Evolutionary conservation across 495 filamentous ascomycete genomes (phyloP), one percentile per base, ranked within the genome.

Genomic region (Cercophora samala): DNA sequence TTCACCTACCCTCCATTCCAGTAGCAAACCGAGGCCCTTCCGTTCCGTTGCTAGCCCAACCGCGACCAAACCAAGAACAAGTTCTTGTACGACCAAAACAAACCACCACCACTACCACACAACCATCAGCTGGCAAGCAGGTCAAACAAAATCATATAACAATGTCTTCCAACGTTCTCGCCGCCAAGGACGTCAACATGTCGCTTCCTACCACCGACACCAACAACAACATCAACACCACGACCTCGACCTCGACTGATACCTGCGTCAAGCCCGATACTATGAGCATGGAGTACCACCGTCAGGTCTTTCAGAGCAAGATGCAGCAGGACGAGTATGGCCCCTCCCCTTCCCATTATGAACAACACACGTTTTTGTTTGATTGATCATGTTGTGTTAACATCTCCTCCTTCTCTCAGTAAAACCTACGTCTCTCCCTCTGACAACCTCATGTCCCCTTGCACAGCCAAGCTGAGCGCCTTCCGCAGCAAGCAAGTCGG

Each of bases 361-460:
- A n/a, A n/a, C n/a, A n/a, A n/a, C n/a, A n/a, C n/a, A n/a, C n/a
- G n/a, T 51, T 55, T 56, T 22, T 56, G 17, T 19, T 56, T 18
- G 15, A 52, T 56, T 18, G 15, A 52, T 42, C 5, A 53, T 22
- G 46, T 26, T 6, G 61, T 5, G 61, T 5, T 29, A 56, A 22
- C 26, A 26, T n/a, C n/a, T n/a, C n/a, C 9, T 19, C 29, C 60
- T 52, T 42, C 21, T 19, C 26, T 8, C 26, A 81, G 87, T 64
- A 85, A 87, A 72, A 79, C 85, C 66, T 97, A 96, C 79, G 81
- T 97, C 74, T 95, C 91, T n/a, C 93, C 93, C 0, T 95, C 91
- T 13, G 93, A 97, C 74, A 90, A 87, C 75, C 92, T 97, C 79
- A 90, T 96, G 90, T 93, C 90, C 67, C 93, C 93, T 18, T 93